Evolutionary conservation across 257 asterid species (phyloP).

Genomic region (Nicotiana tabacum): DNA sequence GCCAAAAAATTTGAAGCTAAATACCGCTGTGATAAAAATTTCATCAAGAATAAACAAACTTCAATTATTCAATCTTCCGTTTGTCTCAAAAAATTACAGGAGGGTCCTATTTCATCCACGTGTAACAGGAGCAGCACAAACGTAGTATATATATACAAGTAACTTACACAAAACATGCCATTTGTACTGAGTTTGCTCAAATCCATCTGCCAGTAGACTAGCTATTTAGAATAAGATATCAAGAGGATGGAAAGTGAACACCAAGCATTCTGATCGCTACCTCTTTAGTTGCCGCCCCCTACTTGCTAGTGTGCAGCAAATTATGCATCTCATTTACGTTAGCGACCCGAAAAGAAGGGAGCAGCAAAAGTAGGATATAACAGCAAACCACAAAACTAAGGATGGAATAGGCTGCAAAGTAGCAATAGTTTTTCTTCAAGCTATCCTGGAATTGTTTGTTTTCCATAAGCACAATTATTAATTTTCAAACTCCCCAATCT

Average conservation of each 20-base stretch:
- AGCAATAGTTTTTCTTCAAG: background rate
- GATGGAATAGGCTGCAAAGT: background rate
- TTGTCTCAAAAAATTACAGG: background rate
- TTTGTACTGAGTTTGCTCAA: background rate
- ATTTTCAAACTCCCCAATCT: background rate
- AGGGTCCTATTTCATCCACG: background rate
- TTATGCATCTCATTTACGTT: background rate
- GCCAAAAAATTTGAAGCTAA: constrained; percentile 1
- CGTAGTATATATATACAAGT: background rate
- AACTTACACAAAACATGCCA: background rate
- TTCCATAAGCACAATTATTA: background rate
- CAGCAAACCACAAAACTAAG: background rate
- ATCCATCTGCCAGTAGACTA: background rate
- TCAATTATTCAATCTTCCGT: background rate
- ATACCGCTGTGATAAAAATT: background rate
- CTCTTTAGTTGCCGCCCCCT: too few species aligned
- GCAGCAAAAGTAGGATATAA: background rate
- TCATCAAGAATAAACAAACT: background rate
- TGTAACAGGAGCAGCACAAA: background rate
- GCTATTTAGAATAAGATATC: background rate
- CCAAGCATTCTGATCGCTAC: background rate
- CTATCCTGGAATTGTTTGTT: background rate
- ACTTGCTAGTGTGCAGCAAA: background rate
- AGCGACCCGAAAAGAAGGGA: background rate
- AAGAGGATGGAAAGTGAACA: background rate